Conservation (phyloP, 1,284 basidiomycete species). For the Anthracocystis walkeri region DNA sequence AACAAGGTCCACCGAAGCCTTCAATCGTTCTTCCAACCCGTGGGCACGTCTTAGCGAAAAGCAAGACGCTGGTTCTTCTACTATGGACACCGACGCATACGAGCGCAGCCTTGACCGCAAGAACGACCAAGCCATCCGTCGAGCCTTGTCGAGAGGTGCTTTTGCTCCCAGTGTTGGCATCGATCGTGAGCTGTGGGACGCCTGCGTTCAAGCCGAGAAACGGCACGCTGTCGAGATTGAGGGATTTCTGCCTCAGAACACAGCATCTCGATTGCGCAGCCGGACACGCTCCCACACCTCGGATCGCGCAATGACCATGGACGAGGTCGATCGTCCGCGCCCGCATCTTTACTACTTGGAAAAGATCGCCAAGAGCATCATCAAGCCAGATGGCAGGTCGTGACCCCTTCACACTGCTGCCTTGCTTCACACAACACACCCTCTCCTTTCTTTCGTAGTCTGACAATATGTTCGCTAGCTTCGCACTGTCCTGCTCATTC, state of each 20-base stretch:
- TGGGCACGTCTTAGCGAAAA: slow-evolving; percentile 25
- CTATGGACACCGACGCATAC: slow-evolving; percentile 12
- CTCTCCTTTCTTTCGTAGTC: not conserved
- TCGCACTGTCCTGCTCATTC: not conserved
- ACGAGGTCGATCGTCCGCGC: slow-evolving; percentile 42
- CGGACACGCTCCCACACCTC: slow-evolving; percentile 24
- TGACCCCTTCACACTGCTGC: not conserved
- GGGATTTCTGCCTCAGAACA: slow-evolving; percentile 21
- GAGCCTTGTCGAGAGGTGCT: slow-evolving; percentile 17
- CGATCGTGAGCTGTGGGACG: slow-evolving; percentile 46
- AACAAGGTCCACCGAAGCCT: slow-evolving; percentile 31
- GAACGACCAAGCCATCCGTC: slow-evolving; percentile 27
- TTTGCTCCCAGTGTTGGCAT: slow-evolving; percentile 34
- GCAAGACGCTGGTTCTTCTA: slow-evolving; percentile 7
- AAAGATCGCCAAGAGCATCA: slow-evolving; percentile 47
- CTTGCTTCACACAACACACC: not conserved
- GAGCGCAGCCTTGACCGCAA: slow-evolving; percentile 27
- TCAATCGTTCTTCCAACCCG: slow-evolving; percentile 20
- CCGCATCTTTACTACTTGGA: slow-evolving; percentile 47
- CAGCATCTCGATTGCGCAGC: slow-evolving; percentile 9
- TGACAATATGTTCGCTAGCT: not conserved
- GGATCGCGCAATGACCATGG: slow-evolving; percentile 34
- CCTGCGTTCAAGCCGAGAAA: slow-evolving; percentile 50
- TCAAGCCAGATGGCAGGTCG: slow-evolving; percentile 19
- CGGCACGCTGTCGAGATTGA: slow-evolving; percentile 48